Evolutionary conservation across 2,329 filamentous ascomycete genomes (phyloP).

Genomic region (Eurotiales sp.): DNA sequence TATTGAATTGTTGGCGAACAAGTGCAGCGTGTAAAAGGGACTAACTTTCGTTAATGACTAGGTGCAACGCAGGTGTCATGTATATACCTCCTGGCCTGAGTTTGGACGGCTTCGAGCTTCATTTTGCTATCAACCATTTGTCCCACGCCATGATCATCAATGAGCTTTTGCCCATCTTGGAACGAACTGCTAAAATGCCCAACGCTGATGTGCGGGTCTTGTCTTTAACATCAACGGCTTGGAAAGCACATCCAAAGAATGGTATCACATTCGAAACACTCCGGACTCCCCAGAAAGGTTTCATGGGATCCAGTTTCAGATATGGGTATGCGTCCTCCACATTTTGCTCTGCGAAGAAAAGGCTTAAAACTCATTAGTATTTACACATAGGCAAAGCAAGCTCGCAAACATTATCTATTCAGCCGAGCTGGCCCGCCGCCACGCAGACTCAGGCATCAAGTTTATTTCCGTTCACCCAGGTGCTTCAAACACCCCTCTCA

Average conservation of each 20-base stretch:
- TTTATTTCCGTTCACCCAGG: slow-evolving; percentile 44
- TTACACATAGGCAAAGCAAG: slow-evolving; percentile 43
- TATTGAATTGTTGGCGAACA: no score
- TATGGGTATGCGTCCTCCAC: slow-evolving; percentile 4
- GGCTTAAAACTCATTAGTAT: background rate
- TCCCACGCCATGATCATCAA: slow-evolving; percentile 38
- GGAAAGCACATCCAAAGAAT: slow-evolving; percentile 20
- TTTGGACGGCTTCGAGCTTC: slow-evolving; percentile 34
- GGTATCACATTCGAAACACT: slow-evolving; percentile 10
- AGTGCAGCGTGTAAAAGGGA: no score
- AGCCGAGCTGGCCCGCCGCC: slow-evolving; percentile 37
- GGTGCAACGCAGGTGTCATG: slow-evolving; percentile 42
- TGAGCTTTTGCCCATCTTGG: slow-evolving; percentile 28
- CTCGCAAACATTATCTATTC: slow-evolving; percentile 47
- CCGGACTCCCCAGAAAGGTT: slow-evolving; percentile 8
- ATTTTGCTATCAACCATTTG: slow-evolving; percentile 38
- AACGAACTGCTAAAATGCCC: slow-evolving; percentile 23
- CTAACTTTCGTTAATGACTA: background rate
- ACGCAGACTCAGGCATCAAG: slow-evolving; percentile 33
- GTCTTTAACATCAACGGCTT: slow-evolving; percentile 25
- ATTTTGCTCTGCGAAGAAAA: background rate
- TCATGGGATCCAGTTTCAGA: slow-evolving; percentile 9
- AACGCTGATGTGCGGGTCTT: slow-evolving; percentile 26
- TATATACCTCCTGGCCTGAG: slow-evolving; percentile 32
- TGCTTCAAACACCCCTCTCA: slow-evolving; percentile 33